Evolutionary conservation across 495 filamentous ascomycete species (phyloP).

Genomic region (Penicillium subrubescens): DNA sequence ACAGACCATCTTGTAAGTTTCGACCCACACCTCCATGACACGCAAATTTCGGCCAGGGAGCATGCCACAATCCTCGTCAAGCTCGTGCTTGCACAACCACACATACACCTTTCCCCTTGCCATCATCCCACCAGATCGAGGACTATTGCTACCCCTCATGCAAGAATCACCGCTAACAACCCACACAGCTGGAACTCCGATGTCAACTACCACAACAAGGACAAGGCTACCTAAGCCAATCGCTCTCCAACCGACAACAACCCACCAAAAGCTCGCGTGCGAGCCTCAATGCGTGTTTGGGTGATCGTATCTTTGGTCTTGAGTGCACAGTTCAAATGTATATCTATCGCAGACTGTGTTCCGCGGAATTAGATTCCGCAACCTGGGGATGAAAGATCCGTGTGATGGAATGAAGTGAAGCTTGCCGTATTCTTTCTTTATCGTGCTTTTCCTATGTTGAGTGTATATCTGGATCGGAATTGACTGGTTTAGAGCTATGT

Average conservation of each 20-base stretch:
- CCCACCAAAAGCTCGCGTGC: conserved; percentile 4
- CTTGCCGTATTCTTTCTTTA: conserved; percentile 21
- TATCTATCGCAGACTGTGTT: conserved; percentile 26
- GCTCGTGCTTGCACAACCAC: not conserved
- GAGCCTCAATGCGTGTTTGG: conserved; percentile 10
- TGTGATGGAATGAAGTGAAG: conserved; percentile 24
- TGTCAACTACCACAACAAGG: conserved; percentile 96
- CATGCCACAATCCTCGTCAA: not conserved
- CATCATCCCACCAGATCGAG: too few relatives aligned
- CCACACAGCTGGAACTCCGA: conserved; percentile 80
- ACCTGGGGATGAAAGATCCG: conserved; percentile 10
- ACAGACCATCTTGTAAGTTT: conserved; percentile 69
- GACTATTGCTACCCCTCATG: not conserved
- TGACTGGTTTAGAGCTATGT: conserved; percentile 1
- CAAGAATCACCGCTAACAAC: conserved; percentile 23
- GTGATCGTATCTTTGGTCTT: conserved; percentile 15
- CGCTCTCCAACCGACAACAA: conserved; percentile 1
- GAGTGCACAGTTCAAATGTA: conserved; percentile 25
- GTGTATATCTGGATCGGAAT: conserved; percentile 13
- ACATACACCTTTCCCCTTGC: not conserved
- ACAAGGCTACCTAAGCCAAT: conserved; percentile 62
- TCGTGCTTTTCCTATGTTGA: conserved; percentile 17
- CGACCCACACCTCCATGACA: not conserved
- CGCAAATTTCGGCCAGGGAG: not conserved
- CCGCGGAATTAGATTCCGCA: conserved; percentile 16